Evolutionary conservation across 768 basidiomycete genomes (phyloP).

Genomic region (Russula griseocarnosa): DNA sequence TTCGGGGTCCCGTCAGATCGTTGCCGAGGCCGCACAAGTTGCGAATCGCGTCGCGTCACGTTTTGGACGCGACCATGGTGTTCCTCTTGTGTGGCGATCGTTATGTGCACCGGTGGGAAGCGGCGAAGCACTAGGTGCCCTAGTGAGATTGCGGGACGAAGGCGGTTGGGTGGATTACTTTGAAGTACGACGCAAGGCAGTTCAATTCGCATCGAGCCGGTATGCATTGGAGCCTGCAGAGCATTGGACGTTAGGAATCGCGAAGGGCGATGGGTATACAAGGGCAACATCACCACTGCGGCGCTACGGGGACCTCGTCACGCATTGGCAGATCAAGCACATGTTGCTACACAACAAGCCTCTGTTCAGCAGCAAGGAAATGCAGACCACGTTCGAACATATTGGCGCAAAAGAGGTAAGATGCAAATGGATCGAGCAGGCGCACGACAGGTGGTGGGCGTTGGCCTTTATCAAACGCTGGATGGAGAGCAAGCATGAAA

Average conservation of each 20-base stretch:
- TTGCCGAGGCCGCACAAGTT: conserved; percentile 79
- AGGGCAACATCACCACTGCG: conserved; percentile 85
- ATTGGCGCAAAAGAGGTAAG: conserved; percentile 39
- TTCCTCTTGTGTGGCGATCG: conserved; percentile 64
- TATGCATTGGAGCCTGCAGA: conserved; percentile 52
- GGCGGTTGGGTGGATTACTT: conserved; percentile 44
- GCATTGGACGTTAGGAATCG: conserved; percentile 70
- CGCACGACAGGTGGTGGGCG: conserved; percentile 42
- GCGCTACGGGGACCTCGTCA: conserved; percentile 73
- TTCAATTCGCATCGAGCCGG: conserved; percentile 38
- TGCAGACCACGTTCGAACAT: conserved; percentile 43
- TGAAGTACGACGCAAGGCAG: conserved; percentile 35
- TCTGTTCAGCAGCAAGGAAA: conserved; percentile 45
- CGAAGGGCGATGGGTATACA: conserved; percentile 72
- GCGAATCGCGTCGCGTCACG: conserved; percentile 72
- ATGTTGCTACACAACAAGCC: conserved; percentile 48
- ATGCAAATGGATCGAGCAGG: conserved; percentile 33
- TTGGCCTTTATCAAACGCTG: conserved; percentile 40
- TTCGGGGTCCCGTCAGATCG: conserved; percentile 49
- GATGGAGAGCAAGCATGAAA: conserved; percentile 31
- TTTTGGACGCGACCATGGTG: conserved; percentile 54
- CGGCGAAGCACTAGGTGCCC: conserved; percentile 39
- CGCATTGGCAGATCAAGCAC: conserved; percentile 93
- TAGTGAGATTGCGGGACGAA: conserved; percentile 49
- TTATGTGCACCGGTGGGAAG: conserved; percentile 35